phyloP scores from a whole-genome alignment of 129 eudicot genomes.

The Dittrichia graveolens region DNA sequence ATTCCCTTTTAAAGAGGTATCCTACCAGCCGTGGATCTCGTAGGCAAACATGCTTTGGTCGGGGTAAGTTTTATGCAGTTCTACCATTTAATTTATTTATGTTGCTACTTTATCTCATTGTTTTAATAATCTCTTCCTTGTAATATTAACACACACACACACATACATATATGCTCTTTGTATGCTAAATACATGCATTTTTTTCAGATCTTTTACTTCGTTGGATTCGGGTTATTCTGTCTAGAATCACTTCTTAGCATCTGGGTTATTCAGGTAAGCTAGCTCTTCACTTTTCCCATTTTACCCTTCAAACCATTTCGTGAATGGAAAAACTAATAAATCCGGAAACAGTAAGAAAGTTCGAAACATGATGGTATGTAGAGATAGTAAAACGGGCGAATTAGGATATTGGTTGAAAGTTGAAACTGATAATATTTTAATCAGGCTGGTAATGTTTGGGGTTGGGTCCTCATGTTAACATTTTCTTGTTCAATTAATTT shows the following conservation, averaged over 20 bases:
- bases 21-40: slow-evolving; percentile 80
- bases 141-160: background rate
- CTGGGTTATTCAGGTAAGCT: slow-evolving; percentile 85
- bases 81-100: background rate
- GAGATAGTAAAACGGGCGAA: background rate
- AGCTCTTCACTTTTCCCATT: background rate
- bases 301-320: background rate
- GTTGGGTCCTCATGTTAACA: background rate
- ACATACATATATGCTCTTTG: no score
- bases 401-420: background rate
- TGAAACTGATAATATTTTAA: background rate
- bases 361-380: background rate
- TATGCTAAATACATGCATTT: background rate
- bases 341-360: background rate
- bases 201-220: slow-evolving; percentile 79
- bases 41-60: slow-evolving; percentile 64
- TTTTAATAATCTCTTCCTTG: background rate
- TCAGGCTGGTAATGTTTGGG: background rate
- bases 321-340: background rate
- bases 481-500: background rate
- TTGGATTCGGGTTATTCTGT: slow-evolving; percentile 92
- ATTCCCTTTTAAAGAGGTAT: slow-evolving; percentile 57
- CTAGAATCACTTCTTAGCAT: slow-evolving; percentile 81
- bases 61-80: slow-evolving; percentile 61
- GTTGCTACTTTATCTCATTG: background rate